Evolutionary conservation across 768 basidiomycete species (phyloP).

Genomic region (Psilocybe subaeruginosa): DNA sequence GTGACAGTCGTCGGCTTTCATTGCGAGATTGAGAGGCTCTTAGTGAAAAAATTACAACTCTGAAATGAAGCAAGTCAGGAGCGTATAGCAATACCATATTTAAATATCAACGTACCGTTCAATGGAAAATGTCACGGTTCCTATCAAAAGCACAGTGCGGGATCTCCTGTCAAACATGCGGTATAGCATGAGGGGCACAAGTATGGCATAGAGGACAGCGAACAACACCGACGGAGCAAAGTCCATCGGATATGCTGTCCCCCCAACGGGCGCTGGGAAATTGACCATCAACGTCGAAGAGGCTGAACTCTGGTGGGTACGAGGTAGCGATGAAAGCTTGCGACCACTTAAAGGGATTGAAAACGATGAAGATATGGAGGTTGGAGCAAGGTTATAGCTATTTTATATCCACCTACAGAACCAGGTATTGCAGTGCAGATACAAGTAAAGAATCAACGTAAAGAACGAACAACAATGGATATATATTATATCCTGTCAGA

Average conservation of each 20-base stretch:
- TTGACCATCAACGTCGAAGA: conserved; percentile 16
- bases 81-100: background rate
- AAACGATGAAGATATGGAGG: no score
- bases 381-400: no score
- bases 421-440: no score
- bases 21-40: conserved; percentile 29
- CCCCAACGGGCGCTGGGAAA: conserved; percentile 49
- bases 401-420: no score
- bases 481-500: no score
- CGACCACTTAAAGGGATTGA: no score
- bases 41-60: conserved; percentile 35
- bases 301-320: no score
- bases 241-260: conserved; percentile 39
- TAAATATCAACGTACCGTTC: conserved; percentile 34
- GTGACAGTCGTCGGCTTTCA: conserved; percentile 19
- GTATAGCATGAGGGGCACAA: conserved; percentile 38
- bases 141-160: conserved; percentile 36
- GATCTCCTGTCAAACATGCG: conserved; percentile 37
- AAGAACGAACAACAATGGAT: no score
- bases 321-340: no score
- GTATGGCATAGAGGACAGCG: conserved; percentile 37
- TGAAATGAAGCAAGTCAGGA: conserved; percentile 7
- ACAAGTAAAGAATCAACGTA: no score
- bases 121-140: conserved; percentile 33
- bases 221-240: conserved; percentile 47